phyloP scores from a whole-genome alignment of 495 filamentous ascomycete genomes.

The Lasiosphaeris hirsuta region DNA sequence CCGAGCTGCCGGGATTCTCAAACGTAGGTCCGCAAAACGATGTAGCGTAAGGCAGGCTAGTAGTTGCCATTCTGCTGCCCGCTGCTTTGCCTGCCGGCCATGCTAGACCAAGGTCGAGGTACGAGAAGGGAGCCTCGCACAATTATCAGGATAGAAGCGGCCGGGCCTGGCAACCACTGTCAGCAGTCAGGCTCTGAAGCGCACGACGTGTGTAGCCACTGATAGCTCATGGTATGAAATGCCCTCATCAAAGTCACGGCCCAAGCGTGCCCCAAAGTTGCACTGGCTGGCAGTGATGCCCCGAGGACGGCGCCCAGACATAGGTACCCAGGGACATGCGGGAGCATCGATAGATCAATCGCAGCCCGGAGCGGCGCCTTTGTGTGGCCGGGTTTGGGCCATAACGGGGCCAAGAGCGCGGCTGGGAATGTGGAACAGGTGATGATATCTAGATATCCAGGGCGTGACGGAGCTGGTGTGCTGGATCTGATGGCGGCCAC shows the following conservation, averaged over 20 bases:
- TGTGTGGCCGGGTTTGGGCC: neutral
- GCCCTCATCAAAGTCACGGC: neutral
- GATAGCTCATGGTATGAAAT: neutral
- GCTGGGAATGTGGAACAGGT: too few relatives aligned
- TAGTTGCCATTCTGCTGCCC: neutral
- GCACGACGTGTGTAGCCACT: neutral
- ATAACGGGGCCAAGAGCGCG: too few relatives aligned
- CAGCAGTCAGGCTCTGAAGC: neutral
- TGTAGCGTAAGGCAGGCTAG: too few relatives aligned
- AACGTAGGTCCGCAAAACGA: too few relatives aligned
- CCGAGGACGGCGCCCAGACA: neutral
- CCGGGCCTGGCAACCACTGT: neutral
- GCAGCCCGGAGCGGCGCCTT: neutral
- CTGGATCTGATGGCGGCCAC: conserved; percentile 5
- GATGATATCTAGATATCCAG: neutral
- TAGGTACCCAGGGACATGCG: too few relatives aligned
- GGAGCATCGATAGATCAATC: too few relatives aligned
- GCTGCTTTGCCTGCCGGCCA: too few relatives aligned
- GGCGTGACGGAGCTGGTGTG: neutral
- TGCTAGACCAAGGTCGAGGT: too few relatives aligned
- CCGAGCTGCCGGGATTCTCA: conserved; percentile 3
- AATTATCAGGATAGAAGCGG: neutral
- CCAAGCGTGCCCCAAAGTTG: neutral
- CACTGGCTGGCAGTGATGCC: neutral
- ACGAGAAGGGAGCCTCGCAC: too few relatives aligned